Percentiles rank a stretch among this genome's conserved stretches.
Evolutionary conservation across 1,284 basidiomycete genomes (phyloP).

Genomic region (Neonothopanus nambi): DNA sequence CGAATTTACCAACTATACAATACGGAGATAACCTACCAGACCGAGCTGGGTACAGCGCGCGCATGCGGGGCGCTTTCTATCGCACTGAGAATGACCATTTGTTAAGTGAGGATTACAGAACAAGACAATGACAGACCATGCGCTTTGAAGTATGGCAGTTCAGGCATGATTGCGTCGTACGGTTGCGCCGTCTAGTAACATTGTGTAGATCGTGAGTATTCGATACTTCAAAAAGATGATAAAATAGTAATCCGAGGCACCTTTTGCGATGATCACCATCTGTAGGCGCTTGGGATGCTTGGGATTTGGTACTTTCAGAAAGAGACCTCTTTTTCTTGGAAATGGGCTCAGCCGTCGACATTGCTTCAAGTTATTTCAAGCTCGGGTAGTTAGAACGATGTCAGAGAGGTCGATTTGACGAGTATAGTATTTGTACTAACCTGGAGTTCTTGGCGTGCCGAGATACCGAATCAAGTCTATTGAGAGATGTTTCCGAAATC

Average conservation of each 20-base stretch:
- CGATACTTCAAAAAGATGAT: background rate
- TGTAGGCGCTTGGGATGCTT: slow-evolving; percentile 5
- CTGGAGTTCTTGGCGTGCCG: slow-evolving; percentile 7
- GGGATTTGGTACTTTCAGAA: slow-evolving; percentile 8
- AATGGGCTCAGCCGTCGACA: slow-evolving; percentile 7
- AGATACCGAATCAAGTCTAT: background rate
- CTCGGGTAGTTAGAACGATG: background rate
- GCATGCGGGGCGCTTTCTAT: slow-evolving; percentile 67
- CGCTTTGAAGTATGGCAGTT: slow-evolving; percentile 61
- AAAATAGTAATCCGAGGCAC: background rate
- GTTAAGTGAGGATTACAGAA: background rate
- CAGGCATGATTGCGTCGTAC: slow-evolving; percentile 47
- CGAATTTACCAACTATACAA: background rate
- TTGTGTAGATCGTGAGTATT: background rate
- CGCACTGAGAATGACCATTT: slow-evolving; percentile 47
- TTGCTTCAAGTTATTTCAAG: background rate
- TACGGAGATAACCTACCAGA: slow-evolving; percentile 44
- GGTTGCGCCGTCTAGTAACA: slow-evolving; percentile 18
- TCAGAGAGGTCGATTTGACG: background rate
- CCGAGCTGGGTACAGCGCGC: slow-evolving; percentile 74
- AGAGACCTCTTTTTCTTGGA: slow-evolving; percentile 12
- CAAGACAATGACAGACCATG: slow-evolving; percentile 54
- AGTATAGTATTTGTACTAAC: slow-evolving; percentile 5
- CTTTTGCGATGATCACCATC: slow-evolving; percentile 19
- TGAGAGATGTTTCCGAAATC: background rate